Evolutionary conservation across 305 asterid species (phyloP), one percentile per base, ranked within the genome.

Genomic region (Fraxinus angustifolia): DNA sequence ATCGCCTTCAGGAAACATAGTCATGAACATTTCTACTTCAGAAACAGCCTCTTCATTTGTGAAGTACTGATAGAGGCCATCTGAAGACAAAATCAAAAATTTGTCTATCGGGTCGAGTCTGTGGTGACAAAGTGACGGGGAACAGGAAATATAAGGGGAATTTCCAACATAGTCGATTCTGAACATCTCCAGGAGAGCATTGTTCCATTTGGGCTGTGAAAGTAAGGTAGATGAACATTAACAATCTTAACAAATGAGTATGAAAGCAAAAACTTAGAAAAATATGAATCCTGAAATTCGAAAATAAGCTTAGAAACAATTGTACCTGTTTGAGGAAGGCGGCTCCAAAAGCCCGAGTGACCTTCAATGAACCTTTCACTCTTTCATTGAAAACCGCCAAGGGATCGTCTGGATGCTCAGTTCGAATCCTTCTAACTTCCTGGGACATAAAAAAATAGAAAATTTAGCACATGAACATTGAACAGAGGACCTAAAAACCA

Each of bases 301-400:
- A 48, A 48, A 14, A 14, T 48, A 34, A 68, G 56, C 50, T 38
- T 2, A 34, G 17, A 11, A 38, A 0, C n/a, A 38, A 11, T 67
- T 65, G 14, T 86, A 93, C 98, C 85, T 92, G 96, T 82, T 95
- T 95, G 79, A 95, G 96, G 84, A 87, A 93, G 79, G 97, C 99
- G 3, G 97, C 99, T 14, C 99, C 99, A 67, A 95, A 95, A 19
- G 99, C 99, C 11, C 97, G 94, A 31, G 98, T 93, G 50, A 95
- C 99, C 87, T 89, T 92, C 85, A 95, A 84, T 3, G 96, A 90
- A 16, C 98, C 98, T 79, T 95, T 95, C 78, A 95, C 99, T 58
- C 99, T 79, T 14, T 86, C 91, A n/a, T 95, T 95, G 19, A 67
- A 72, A 31, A 95, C 88, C 21, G 95, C 97, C 11, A 78, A 86